Evolutionary conservation across 495 filamentous ascomycete species (phyloP).

Genomic region (Xylaria palmicola): DNA sequence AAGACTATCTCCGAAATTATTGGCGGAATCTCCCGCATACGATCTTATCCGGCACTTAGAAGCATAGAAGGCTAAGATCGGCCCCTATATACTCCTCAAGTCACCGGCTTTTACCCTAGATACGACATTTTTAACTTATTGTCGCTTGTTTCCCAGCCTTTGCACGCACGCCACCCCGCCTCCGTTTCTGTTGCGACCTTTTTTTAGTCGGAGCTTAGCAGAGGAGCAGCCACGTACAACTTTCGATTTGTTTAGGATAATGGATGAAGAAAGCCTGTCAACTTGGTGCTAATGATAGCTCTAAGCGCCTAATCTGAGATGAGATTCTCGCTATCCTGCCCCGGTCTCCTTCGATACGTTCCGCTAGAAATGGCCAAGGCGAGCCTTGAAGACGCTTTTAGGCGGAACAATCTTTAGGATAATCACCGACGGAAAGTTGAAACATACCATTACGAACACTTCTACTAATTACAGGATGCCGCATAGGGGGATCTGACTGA

Average conservation of each 20-base stretch:
- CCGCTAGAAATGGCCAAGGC: too few species aligned
- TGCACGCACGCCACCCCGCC: too few species aligned
- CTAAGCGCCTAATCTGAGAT: background rate
- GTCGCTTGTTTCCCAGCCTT: background rate
- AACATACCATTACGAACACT: background rate
- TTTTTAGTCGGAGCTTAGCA: background rate
- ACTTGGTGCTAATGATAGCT: background rate
- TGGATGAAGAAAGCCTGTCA: background rate
- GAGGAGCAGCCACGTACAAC: background rate
- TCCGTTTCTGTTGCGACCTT: background rate
- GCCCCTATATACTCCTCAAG: background rate
- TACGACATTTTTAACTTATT: too few species aligned
- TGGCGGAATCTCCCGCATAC: constrained; percentile 9
- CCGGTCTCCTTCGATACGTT: too few species aligned
- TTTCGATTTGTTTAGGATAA: background rate
- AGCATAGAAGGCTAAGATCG: constrained; percentile 2
- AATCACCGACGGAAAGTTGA: background rate
- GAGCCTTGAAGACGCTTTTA: background rate
- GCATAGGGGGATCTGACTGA: background rate
- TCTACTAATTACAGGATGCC: background rate
- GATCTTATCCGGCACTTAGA: background rate
- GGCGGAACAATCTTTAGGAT: background rate
- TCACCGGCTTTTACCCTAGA: constrained; percentile 8
- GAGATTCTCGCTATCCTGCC: background rate
- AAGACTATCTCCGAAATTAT: constrained; percentile 11